Base-by-base conservation (phyloP, 495 filamentous ascomycete species). In the Podospora fimiseda region DNA sequence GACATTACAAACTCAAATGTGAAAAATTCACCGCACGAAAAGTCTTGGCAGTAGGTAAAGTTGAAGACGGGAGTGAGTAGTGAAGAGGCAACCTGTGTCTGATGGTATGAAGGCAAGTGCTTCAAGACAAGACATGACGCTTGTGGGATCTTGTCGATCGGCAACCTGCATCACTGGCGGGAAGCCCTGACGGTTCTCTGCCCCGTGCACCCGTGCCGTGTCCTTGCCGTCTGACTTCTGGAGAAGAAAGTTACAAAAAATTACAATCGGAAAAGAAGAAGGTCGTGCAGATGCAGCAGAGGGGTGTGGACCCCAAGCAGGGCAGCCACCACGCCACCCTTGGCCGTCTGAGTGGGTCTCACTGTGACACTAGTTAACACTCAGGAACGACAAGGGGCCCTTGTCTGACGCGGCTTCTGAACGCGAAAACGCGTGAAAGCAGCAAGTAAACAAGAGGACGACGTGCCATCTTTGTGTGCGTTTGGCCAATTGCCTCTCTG, bases 401-500 rank as follows among this genome's bases (percentile, higher is more conserved):
- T 30, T 53, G 51, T 36, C 47, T 38, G 36, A 52, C 53, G 54
- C 52, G 60, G 48, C 51, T 45, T 43, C 39, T 38, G 40, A 54
- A 60, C 60, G 57, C 60, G 60, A 59, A 51, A 57, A 57, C 56
- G 53, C 57, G 56, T 55, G 15, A 36, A 48, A 41, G 42, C 44
- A 42, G 59, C 48, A 50, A 33, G 56, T 62, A 62, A 62, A 62
- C 60, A 62, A 62, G 30, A 62, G 41, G 20, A 48, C 11, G 33
- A n/a, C 36, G 50, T 55, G 43, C 45, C 50, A 49, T 51, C 50
- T 53, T 56, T 56, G 42, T 55, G 27, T 43, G 37, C 48, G 48
- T 48, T 48, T 48, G 23, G n/a, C 23, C 15, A 15, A 19, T 30
- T 44, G 22, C 23, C 15, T 18, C 16, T 41, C 39, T n/a, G 16